Evolutionary conservation across 2,329 filamentous ascomycete genomes (phyloP).

Genomic region (Alternaria sp.): DNA sequence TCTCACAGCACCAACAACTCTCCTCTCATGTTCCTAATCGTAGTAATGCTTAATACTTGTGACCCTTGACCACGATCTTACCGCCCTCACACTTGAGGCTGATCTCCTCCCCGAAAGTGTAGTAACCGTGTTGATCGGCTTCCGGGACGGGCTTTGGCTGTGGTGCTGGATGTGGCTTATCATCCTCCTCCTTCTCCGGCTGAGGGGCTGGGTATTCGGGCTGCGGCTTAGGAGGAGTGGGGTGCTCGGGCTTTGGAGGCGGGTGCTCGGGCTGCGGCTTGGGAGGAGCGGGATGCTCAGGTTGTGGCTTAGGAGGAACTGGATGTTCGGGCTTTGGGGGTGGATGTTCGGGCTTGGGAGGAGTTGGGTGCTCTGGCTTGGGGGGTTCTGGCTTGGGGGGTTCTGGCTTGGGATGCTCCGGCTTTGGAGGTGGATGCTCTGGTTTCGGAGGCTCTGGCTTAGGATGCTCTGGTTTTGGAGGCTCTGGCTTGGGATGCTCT

Average conservation of each 20-base stretch:
- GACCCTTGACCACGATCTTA: constrained; percentile 19
- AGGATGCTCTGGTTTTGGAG: no score
- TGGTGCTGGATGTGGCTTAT: not conserved
- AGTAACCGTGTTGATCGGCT: constrained; percentile 10
- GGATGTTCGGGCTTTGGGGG: no score
- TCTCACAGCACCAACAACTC: not conserved
- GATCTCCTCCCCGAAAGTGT: constrained; percentile 22
- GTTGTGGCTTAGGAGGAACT: no score
- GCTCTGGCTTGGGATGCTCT: no score
- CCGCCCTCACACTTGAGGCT: constrained; percentile 25
- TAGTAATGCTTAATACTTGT: constrained; percentile 1
- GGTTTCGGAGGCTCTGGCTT: no score
- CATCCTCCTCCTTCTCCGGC: not conserved
- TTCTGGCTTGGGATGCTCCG: no score
- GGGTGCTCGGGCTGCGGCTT: not conserved
- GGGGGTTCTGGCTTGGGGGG: no score
- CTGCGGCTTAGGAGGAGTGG: not conserved
- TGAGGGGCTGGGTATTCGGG: not conserved
- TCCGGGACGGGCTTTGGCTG: constrained; percentile 3
- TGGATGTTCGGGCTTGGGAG: not conserved
- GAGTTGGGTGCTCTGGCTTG: not conserved
- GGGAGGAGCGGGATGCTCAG: not conserved
- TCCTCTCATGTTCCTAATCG: not conserved
- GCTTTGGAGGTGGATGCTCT: no score
- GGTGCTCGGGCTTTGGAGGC: no score